Evolutionary conservation across 495 filamentous ascomycete species (phyloP), one percentile per base, ranked within the genome.

Genomic region (Penicillium maclennaniae): DNA sequence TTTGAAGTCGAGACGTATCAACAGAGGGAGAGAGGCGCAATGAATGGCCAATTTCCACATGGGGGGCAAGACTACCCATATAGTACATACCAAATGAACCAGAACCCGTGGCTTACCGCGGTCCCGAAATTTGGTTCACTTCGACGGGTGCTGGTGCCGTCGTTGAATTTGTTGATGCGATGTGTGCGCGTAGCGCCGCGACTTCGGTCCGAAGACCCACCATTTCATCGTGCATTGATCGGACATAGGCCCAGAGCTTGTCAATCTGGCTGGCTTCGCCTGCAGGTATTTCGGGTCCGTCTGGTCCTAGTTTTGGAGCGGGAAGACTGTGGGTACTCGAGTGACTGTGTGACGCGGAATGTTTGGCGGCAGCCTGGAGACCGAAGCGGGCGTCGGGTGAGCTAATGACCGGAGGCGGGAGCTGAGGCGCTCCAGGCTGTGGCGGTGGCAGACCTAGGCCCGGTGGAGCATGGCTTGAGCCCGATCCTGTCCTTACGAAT

Each of bases 371-470:
- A 16, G 53, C 45, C 25, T 76, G 74, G 25, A 76, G 59, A 21
- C 69, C 68, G 53, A 69, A 78, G 19, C 76, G 73, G 51, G 70
- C 58, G 45, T 80, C 77, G 2, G 77, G 67, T 14, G 76, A 73
- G 34, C 54, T 73, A 51, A 80, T 62, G 9, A 77, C 77, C 36
- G 79, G 77, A 19, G 77, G 75, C 14, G 82, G 82, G 19, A 82
- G 69, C 49, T 80, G 79, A 40, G 80, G 74, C 3, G 69, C 68
- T 25, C 73, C 69, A 15, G 67, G 61, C 47, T 69, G 73, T 14
- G 66, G 71, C 16, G 65, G 71, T 7, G 72, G 69, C 19, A 75
- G 62, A 16, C 71, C 70, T 25, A 70, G 38, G 12, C 63, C 41
- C 6, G 67, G 48, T n/a, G 65, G 51, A 31, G 55, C 51, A 43